Evolutionary conservation across 2,329 filamentous ascomycete species (phyloP).

Genomic region (Colletotrichum musicola): DNA sequence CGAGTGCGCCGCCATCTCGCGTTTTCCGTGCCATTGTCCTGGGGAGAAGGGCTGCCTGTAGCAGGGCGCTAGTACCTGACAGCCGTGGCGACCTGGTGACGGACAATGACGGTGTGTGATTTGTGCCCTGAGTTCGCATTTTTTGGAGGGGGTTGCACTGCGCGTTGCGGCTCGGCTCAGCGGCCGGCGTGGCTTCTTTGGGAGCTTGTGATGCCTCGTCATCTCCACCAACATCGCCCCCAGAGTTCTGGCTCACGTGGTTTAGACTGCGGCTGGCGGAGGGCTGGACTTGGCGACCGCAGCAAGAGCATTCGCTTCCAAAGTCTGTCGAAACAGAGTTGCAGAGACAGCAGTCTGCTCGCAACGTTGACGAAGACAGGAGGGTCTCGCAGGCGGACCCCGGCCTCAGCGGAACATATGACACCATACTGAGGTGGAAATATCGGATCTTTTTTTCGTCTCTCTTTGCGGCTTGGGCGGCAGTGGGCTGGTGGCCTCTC

Average conservation of each 20-base stretch:
- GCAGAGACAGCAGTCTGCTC: constrained; percentile 17
- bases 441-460: constrained; percentile 19
- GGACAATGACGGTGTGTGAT: neutral
- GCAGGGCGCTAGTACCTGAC: constrained; percentile 18
- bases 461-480: neutral
- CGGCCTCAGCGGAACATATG: constrained; percentile 19
- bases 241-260: constrained; percentile 15
- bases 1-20: constrained; percentile 8
- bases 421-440: constrained; percentile 21
- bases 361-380: constrained; percentile 18
- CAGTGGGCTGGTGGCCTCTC: constrained; percentile 1
- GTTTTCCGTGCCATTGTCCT: constrained; percentile 8
- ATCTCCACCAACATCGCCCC: constrained; percentile 11
- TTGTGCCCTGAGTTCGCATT: constrained; percentile 15
- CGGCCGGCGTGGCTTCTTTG: constrained; percentile 15
- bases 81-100: neutral
- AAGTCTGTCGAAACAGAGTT: constrained; percentile 7
- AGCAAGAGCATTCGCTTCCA: constrained; percentile 3
- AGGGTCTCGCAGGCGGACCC: constrained; percentile 19
- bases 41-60: neutral
- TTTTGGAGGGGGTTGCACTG: neutral
- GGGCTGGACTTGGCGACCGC: constrained; percentile 4
- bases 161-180: constrained; percentile 13
- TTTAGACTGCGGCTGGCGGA: constrained; percentile 8
- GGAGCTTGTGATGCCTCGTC: constrained; percentile 20